Conservation (phyloP, 345 rosid genomes). For the Trapa incisa region DNA sequence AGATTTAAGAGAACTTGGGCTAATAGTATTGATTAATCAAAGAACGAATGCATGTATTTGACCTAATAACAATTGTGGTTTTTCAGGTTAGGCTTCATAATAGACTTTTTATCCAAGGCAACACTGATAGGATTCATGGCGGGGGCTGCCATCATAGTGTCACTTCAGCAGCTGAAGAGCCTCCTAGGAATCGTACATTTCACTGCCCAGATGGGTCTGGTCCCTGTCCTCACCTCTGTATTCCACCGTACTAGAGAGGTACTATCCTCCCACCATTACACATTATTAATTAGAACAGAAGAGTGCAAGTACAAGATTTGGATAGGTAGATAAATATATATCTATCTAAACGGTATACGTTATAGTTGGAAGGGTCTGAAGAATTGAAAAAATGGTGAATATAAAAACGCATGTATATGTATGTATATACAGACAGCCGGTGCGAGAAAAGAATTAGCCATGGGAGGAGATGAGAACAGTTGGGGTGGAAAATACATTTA, state of each 20-base stretch:
- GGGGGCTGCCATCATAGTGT: constrained; percentile 88
- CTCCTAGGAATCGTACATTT: constrained; percentile 89
- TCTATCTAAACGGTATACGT: too few species aligned
- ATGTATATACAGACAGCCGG: too few species aligned
- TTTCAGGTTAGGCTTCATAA: constrained; percentile 78
- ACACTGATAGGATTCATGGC: constrained; percentile 93
- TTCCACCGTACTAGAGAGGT: constrained; percentile 73
- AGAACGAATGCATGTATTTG: not conserved
- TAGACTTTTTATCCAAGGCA: constrained; percentile 85
- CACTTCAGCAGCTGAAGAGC: constrained; percentile 85
- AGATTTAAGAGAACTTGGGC: not conserved
- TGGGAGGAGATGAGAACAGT: too few species aligned
- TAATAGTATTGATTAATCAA: not conserved
- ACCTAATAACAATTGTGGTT: not conserved
- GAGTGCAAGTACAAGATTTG: too few species aligned
- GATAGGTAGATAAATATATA: too few species aligned
- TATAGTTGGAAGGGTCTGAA: too few species aligned
- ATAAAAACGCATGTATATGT: too few species aligned
- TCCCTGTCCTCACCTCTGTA: constrained; percentile 76
- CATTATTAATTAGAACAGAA: too few species aligned
- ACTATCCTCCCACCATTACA: not conserved
- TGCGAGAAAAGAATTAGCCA: too few species aligned
- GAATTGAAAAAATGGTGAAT: too few species aligned
- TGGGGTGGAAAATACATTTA: too few species aligned
- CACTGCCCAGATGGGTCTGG: constrained; percentile 66